A percentile compares a stretch with the other conserved stretches of the same genome.
Evolutionary conservation across 2,329 filamentous ascomycete genomes (phyloP).

Genomic region (Ramichloridium luteum): DNA sequence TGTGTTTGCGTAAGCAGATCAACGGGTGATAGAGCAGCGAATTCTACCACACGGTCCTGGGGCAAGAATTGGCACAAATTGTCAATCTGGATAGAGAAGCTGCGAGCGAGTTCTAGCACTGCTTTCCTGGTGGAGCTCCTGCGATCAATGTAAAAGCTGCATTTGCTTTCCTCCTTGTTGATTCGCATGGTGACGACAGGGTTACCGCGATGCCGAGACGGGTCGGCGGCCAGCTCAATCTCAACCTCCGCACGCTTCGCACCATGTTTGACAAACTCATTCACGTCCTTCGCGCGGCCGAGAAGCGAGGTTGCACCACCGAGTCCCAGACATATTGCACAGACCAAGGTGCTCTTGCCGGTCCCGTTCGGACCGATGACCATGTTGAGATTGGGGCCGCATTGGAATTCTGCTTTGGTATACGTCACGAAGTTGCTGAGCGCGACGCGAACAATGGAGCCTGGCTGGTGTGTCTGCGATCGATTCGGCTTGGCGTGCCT

Average conservation of each 20-base stretch:
- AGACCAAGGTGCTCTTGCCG: slow-evolving; percentile 93
- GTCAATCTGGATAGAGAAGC: slow-evolving; percentile 85
- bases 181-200: slow-evolving; percentile 65
- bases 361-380: slow-evolving; percentile 98
- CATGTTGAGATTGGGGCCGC: slow-evolving; percentile 92
- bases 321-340: slow-evolving; percentile 85
- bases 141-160: slow-evolving; percentile 66
- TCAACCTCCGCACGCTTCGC: slow-evolving; percentile 67
- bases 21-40: slow-evolving; percentile 69
- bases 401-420: slow-evolving; percentile 77
- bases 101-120: slow-evolving; percentile 54
- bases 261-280: slow-evolving; percentile 90
- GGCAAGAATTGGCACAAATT: slow-evolving; percentile 96
- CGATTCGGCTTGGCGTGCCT: slow-evolving; percentile 2
- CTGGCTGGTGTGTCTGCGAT: slow-evolving; percentile 44
- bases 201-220: slow-evolving; percentile 47
- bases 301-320: slow-evolving; percentile 74
- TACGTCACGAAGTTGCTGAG: slow-evolving; percentile 92
- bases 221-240: slow-evolving; percentile 67
- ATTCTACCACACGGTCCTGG: slow-evolving; percentile 90
- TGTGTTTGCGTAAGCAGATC: slow-evolving; percentile 77
- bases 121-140: slow-evolving; percentile 47
- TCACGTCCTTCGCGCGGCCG: slow-evolving; percentile 70
- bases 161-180: slow-evolving; percentile 60
- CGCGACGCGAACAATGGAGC: slow-evolving; percentile 77